Conservation (phyloP, 208 protist species). For the Crithidia fasciculata region DNA sequence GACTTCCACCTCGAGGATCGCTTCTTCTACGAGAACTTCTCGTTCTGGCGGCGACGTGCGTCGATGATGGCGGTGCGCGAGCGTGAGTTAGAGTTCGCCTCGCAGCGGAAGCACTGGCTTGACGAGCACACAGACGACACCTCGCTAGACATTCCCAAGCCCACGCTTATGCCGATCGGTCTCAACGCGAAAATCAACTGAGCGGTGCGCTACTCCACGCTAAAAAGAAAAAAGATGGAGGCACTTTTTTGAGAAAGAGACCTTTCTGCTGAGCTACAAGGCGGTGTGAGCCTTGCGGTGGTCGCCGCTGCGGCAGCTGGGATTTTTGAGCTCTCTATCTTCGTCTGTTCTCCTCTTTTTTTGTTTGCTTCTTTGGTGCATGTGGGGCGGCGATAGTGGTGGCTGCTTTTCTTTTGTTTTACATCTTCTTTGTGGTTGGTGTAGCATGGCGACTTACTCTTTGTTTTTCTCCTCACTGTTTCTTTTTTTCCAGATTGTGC, state of each 20-base stretch:
- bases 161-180: conserved; percentile 79
- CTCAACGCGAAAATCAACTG: conserved; percentile 46
- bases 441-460: neutral
- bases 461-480: too few relatives aligned
- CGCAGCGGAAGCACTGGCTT: conserved; percentile 78
- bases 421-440: conserved; percentile 1
- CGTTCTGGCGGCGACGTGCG: conserved; percentile 81
- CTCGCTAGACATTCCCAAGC: conserved; percentile 56
- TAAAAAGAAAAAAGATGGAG: neutral
- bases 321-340: neutral
- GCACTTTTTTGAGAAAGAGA: neutral
- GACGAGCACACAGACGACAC: conserved; percentile 53
- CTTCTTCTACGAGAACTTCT: conserved; percentile 91
- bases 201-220: neutral
- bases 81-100: conserved; percentile 78
- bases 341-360: neutral
- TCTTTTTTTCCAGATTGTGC: too few relatives aligned
- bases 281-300: too few relatives aligned
- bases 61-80: conserved; percentile 82
- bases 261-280: neutral
- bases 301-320: too few relatives aligned
- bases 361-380: neutral
- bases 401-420: neutral
- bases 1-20: conserved; percentile 92
- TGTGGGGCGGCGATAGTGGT: too few relatives aligned